Evolutionary conservation across 1,284 basidiomycete genomes (phyloP).

Genomic region (Stereum hirsutum): DNA sequence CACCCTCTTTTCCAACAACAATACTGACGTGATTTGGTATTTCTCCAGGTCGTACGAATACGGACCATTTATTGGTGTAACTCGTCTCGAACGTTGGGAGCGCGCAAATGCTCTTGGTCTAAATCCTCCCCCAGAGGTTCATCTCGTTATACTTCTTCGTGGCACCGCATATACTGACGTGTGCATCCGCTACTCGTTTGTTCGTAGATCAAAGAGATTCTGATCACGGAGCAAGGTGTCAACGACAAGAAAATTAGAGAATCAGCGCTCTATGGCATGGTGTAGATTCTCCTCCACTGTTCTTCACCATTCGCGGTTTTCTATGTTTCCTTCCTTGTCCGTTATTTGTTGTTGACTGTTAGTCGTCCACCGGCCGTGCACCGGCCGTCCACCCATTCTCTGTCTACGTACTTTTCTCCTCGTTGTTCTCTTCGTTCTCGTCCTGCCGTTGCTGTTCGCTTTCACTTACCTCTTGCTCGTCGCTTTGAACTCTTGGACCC

Average conservation of each 20-base stretch:
- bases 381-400: too few species aligned
- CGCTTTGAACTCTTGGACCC: too few species aligned
- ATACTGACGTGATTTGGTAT: neutral
- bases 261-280: too few species aligned
- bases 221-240: constrained; percentile 46
- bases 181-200: neutral
- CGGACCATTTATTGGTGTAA: constrained; percentile 81
- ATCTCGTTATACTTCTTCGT: constrained; percentile 12
- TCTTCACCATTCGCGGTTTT: too few species aligned
- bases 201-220: constrained; percentile 64
- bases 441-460: too few species aligned
- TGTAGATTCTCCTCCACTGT: too few species aligned
- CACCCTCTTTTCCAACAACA: constrained; percentile 2
- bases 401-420: too few species aligned
- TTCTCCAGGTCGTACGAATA: constrained; percentile 61
- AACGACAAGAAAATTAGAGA: constrained; percentile 29
- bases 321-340: too few species aligned
- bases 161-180: neutral
- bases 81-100: constrained; percentile 83
- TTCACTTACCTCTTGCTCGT: too few species aligned
- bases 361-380: too few species aligned
- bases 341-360: too few species aligned
- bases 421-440: too few species aligned
- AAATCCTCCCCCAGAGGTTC: constrained; percentile 76
- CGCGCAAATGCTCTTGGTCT: constrained; percentile 76